A percentile compares a stretch with the other conserved stretches of the same genome.
These are phyloP conservation scores for Trichoderma hamatum DNA, from an alignment of 2,329 filamentous ascomycete genomes.

Conservation along the genomic window DNA sequence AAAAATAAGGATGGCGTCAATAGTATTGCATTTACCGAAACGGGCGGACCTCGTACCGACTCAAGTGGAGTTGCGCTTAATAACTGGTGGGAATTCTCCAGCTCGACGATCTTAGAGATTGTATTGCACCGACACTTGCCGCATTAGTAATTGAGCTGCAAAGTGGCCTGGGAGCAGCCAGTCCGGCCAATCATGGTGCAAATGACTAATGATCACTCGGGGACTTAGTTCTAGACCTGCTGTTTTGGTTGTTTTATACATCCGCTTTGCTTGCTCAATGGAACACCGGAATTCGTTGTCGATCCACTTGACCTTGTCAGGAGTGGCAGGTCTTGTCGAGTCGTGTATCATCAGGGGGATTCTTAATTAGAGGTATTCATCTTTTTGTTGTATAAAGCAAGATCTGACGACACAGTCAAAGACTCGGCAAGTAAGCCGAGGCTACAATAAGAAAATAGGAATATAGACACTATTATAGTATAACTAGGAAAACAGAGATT, in stretches of 20 bases:
- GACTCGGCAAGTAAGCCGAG: not conserved
- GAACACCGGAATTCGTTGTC: not conserved
- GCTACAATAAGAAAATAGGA: not conserved
- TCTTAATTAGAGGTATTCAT: not conserved
- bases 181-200: not conserved
- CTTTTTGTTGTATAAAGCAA: not conserved
- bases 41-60: not conserved
- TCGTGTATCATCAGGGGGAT: not conserved
- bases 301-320: not conserved
- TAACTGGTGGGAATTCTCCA: not conserved
- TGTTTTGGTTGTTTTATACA: not conserved
- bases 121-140: not conserved
- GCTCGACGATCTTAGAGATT: not conserved
- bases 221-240: slow-evolving; percentile 10
- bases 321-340: not conserved
- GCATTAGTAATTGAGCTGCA: slow-evolving; percentile 4
- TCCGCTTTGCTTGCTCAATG: not conserved
- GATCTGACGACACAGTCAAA: not conserved
- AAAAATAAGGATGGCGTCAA: slow-evolving; percentile 4
- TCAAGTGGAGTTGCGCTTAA: not conserved
- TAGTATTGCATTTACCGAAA: not conserved
- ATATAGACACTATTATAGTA: not conserved
- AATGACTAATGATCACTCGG: not conserved
- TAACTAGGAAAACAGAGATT: not conserved
- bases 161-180: not conserved